Conservation (phyloP, 1,284 basidiomycete genomes). For the Trametes sp. region DNA sequence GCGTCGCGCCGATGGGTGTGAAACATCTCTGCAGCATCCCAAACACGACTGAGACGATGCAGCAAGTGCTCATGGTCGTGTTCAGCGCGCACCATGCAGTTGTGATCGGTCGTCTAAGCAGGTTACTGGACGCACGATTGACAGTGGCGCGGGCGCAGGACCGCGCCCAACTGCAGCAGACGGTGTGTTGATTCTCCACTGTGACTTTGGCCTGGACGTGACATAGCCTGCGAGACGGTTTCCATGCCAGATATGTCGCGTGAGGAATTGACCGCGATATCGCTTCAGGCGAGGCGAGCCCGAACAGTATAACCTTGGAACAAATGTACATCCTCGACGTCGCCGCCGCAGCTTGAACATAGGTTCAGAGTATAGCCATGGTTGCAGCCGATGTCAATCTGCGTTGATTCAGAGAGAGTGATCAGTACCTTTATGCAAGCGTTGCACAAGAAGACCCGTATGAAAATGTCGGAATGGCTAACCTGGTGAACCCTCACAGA, state of each 20-base stretch:
- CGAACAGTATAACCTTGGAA: neutral
- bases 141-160: neutral
- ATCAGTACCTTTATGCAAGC: too few species aligned
- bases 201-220: neutral
- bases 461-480: too few species aligned
- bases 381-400: too few species aligned
- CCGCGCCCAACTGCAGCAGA: neutral
- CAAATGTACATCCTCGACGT: neutral
- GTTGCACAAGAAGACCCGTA: too few species aligned
- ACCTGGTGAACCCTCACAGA: too few species aligned
- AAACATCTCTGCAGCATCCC: slow-evolving; percentile 2
- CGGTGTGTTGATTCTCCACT: neutral
- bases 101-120: neutral
- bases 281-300: neutral
- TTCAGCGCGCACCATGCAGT: neutral
- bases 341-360: neutral
- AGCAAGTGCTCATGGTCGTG: neutral
- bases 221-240: neutral
- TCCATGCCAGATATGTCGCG: neutral
- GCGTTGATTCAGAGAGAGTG: too few species aligned
- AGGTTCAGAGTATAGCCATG: too few species aligned
- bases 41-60: slow-evolving; percentile 9
- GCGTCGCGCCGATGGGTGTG: slow-evolving; percentile 1
- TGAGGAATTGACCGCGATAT: neutral
- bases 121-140: neutral